phyloP scores from a whole-genome alignment of 2,329 filamentous ascomycete species.

The Magnaporthiopsis incrustans region DNA sequence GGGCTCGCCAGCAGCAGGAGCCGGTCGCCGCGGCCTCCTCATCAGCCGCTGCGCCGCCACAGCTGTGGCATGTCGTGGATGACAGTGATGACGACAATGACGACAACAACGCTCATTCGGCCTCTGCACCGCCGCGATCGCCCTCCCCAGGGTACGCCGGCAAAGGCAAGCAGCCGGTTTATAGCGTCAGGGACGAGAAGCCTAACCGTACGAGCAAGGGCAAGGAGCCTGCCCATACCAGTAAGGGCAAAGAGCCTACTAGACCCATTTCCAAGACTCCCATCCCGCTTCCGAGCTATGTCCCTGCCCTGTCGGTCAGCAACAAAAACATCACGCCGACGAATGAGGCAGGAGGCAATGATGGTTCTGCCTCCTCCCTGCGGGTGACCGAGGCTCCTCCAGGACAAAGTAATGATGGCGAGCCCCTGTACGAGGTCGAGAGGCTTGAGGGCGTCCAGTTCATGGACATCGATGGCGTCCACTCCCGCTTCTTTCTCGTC shows the following conservation, averaged over 20 bases:
- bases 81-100: too few relatives aligned
- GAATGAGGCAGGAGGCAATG: not conserved
- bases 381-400: not conserved
- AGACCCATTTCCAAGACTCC: not conserved
- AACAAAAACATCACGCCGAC: not conserved
- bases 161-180: not conserved
- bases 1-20: too few relatives aligned
- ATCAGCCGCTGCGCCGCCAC: too few relatives aligned
- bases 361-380: not conserved
- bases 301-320: not conserved
- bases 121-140: too few relatives aligned
- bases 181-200: not conserved
- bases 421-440: slow-evolving; percentile 28
- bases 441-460: slow-evolving; percentile 33
- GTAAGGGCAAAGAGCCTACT: not conserved
- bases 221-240: not conserved
- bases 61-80: too few relatives aligned
- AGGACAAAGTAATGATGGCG: slow-evolving; percentile 7
- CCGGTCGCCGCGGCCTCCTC: too few relatives aligned
- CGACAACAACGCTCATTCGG: too few relatives aligned
- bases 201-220: not conserved
- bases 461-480: slow-evolving; percentile 27
- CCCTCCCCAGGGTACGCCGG: not conserved
- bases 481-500: slow-evolving; percentile 40
- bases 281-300: not conserved